A percentile compares a stretch with the other conserved stretches of the same genome.
Evolutionary conservation across 345 rosid species (phyloP).

Genomic region (Anacardium occidentale): DNA sequence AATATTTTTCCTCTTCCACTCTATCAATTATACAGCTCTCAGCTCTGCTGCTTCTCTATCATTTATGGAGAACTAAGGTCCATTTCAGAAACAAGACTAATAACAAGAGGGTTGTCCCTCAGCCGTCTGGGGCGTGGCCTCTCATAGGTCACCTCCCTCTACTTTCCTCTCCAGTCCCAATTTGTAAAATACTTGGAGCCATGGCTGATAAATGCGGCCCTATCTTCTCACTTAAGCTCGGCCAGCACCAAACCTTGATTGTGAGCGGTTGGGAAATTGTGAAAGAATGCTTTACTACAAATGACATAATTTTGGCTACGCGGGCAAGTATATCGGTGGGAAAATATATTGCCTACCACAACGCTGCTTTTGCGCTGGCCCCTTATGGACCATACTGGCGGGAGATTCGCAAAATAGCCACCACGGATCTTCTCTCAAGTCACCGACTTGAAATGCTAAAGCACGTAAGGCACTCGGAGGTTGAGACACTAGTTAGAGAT

Average conservation of each 20-base stretch:
- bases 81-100: neutral
- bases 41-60: constrained; percentile 3
- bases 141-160: constrained; percentile 64
- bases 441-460: constrained; percentile 42
- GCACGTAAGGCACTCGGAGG: constrained; percentile 46
- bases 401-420: constrained; percentile 52
- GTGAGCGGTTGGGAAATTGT: constrained; percentile 43
- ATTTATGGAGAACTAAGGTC: constrained; percentile 12
- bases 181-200: constrained; percentile 43
- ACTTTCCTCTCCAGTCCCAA: constrained; percentile 34
- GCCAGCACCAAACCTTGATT: constrained; percentile 34
- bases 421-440: constrained; percentile 51
- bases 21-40: neutral
- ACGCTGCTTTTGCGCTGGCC: constrained; percentile 45
- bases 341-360: constrained; percentile 53
- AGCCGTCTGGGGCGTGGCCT: constrained; percentile 57
- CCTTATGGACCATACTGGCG: constrained; percentile 75
- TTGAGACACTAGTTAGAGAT: constrained; percentile 40
- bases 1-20: neutral
- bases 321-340: constrained; percentile 54
- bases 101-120: constrained; percentile 29
- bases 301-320: constrained; percentile 51
- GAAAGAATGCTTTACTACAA: constrained; percentile 50
- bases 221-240: constrained; percentile 53
- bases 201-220: constrained; percentile 53